A percentile compares a stretch with the other conserved stretches of the same genome.
These are phyloP conservation scores for Hyphopichia burtonii DNA, from an alignment of 1,139 yeast species.

Conservation along the genomic window DNA sequence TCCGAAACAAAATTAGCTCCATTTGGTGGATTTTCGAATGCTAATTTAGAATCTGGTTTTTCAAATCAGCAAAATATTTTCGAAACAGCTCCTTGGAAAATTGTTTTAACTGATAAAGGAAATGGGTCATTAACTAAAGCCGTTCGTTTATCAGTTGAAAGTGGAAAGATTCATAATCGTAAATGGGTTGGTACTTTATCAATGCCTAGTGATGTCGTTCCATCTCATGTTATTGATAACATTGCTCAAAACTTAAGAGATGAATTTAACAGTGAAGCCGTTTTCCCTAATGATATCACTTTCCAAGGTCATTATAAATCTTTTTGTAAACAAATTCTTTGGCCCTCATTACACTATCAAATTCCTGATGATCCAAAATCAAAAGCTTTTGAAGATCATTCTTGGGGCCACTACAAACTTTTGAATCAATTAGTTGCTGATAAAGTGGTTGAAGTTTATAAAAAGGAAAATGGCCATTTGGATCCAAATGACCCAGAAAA, in stretches of 20 bases:
- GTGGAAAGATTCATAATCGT: constrained; percentile 45
- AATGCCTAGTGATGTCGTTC: constrained; percentile 83
- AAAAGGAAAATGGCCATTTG: constrained; percentile 47
- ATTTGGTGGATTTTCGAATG: constrained; percentile 73
- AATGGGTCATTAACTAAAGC: constrained; percentile 91
- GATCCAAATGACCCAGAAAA: constrained; percentile 43
- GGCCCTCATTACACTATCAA: constrained; percentile 97
- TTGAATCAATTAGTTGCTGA: constrained; percentile 83
- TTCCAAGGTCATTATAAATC: constrained; percentile 88
- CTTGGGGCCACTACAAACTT: constrained; percentile 81
- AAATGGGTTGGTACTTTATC: constrained; percentile 90
- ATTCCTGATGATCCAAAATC: constrained; percentile 94
- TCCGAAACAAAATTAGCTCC: constrained; percentile 51
- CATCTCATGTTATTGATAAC: constrained; percentile 49
- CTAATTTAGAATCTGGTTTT: constrained; percentile 44
- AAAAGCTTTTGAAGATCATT: constrained; percentile 92
- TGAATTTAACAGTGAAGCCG: constrained; percentile 60
- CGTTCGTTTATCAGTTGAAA: constrained; percentile 58
- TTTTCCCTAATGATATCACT: constrained; percentile 71
- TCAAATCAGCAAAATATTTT: constrained; percentile 54
- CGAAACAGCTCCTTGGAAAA: constrained; percentile 73
- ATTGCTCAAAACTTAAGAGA: constrained; percentile 45
- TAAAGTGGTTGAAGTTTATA: constrained; percentile 61
- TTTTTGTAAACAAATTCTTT: constrained; percentile 87
- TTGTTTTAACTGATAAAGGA: constrained; percentile 70